Evolutionary conservation across 2,329 filamentous ascomycete species (phyloP).

Genomic region (Drechmeria coniospora): DNA sequence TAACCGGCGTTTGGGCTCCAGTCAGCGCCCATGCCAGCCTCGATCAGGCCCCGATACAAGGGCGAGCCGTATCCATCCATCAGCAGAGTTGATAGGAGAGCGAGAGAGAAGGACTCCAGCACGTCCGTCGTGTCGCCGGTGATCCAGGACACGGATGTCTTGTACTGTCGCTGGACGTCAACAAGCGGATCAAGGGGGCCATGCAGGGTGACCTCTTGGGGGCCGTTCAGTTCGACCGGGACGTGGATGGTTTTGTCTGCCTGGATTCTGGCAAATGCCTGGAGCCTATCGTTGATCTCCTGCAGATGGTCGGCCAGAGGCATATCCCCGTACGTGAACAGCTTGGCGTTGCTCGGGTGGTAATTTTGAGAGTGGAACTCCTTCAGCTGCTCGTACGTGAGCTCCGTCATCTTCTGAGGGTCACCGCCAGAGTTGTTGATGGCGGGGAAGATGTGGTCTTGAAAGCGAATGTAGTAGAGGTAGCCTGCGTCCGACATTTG

Average conservation of each 20-base stretch:
- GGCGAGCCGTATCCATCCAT: conserved; percentile 94
- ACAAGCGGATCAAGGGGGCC: conserved; percentile 81
- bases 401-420: conserved; percentile 86
- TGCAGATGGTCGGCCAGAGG: conserved; percentile 65
- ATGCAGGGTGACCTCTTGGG: conserved; percentile 52
- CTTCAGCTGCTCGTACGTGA: conserved; percentile 80
- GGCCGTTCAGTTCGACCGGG: conserved; percentile 58
- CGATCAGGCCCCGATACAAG: conserved; percentile 75
- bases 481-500: conserved; percentile 97
- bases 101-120: conserved; percentile 75
- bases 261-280: conserved; percentile 53
- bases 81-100: conserved; percentile 66
- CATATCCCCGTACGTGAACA: conserved; percentile 93
- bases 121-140: conserved; percentile 71
- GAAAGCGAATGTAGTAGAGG: conserved; percentile 87
- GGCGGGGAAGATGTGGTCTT: conserved; percentile 84
- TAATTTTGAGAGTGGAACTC: conserved; percentile 88
- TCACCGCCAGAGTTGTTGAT: conserved; percentile 97
- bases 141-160: conserved; percentile 88
- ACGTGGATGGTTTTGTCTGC: conserved; percentile 59
- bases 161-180: conserved; percentile 73
- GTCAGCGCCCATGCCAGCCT: conserved; percentile 78
- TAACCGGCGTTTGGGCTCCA: conserved; percentile 93
- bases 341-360: conserved; percentile 91
- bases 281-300: conserved; percentile 62